These are phyloP conservation scores for Corylus avellana DNA, from an alignment of 306 rosid genomes.

Conservation along the genomic window DNA sequence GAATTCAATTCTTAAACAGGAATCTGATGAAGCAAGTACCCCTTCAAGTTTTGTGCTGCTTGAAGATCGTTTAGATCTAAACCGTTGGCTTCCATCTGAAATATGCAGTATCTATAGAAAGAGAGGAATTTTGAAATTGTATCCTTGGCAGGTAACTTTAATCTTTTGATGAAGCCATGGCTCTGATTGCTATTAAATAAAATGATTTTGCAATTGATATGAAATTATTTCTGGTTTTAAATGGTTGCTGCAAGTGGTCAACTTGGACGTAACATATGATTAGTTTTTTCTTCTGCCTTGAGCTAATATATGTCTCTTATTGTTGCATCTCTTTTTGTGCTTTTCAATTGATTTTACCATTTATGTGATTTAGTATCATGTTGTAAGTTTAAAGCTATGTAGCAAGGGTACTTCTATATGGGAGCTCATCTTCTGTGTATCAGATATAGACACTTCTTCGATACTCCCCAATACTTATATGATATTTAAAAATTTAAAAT, in stretches of 20 bases:
- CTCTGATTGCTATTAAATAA: conserved; percentile 8
- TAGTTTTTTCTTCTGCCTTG: neutral
- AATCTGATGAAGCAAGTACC: conserved; percentile 52
- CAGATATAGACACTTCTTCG: neutral
- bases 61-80: conserved; percentile 57
- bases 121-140: conserved; percentile 82
- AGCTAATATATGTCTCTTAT: neutral
- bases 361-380: neutral
- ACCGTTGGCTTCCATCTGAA: conserved; percentile 84
- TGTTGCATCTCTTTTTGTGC: neutral
- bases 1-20: conserved; percentile 35
- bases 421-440: neutral
- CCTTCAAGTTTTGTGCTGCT: conserved; percentile 64
- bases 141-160: conserved; percentile 83
- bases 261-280: neutral
- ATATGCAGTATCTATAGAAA: conserved; percentile 73
- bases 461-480: neutral
- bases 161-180: conserved; percentile 16
- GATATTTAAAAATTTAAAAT: neutral
- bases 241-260: neutral
- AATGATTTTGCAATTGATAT: neutral
- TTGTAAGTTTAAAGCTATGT: neutral
- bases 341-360: neutral
- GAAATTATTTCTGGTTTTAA: neutral
- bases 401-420: neutral